Conservation (phyloP, 352 stramenopile species). For the Pythium chondricola region DNA sequence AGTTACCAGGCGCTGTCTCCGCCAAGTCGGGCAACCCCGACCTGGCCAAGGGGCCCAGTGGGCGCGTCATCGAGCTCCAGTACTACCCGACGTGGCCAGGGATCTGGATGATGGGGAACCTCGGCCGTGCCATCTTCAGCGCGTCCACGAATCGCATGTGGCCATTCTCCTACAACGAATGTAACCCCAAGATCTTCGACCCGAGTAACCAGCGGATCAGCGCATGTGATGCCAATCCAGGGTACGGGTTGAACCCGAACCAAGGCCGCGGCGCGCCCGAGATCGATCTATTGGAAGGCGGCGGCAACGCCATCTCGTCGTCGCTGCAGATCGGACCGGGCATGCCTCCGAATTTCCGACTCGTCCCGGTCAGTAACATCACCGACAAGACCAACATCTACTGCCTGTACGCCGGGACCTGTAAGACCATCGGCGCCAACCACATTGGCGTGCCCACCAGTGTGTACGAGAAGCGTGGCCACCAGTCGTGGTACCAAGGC, state of each 20-base stretch:
- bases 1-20: constrained; percentile 72
- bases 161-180: constrained; percentile 89
- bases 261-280: constrained; percentile 72
- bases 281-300: constrained; percentile 89
- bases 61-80: constrained; percentile 6
- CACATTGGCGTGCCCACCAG: constrained; percentile 34
- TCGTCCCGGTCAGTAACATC: constrained; percentile 8
- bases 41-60: constrained; percentile 20
- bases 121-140: constrained; percentile 29
- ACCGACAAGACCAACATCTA: constrained; percentile 7
- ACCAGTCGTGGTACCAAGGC: constrained; percentile 56
- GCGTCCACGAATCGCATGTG: constrained; percentile 85
- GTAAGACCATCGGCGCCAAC: constrained; percentile 35
- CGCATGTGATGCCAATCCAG: constrained; percentile 79
- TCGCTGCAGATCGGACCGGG: constrained; percentile 70
- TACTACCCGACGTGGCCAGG: constrained; percentile 75
- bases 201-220: constrained; percentile 68
- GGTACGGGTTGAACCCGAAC: constrained; percentile 63
- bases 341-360: constrained; percentile 24
- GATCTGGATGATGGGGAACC: constrained; percentile 56
- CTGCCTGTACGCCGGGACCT: constrained; percentile 19
- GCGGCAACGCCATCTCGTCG: constrained; percentile 46
- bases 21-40: constrained; percentile 28
- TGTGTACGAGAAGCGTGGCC: constrained; percentile 29
- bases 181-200: constrained; percentile 63